phyloP scores from a whole-genome alignment of 345 rosid genomes.

The Gossypium ekmanianum region DNA sequence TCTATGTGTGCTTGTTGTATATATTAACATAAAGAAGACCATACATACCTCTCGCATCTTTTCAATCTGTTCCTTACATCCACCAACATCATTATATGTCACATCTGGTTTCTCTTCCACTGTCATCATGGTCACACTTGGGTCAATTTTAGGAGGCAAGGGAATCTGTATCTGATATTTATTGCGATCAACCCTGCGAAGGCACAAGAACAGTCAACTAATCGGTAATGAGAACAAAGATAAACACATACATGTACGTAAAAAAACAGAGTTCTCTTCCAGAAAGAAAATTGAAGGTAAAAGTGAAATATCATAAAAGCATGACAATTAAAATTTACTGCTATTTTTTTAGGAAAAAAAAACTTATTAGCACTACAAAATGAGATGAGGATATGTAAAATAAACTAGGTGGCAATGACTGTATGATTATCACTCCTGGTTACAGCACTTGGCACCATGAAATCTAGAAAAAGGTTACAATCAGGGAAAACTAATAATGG shows the following conservation, averaged over 20 bases:
- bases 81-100: conserved; percentile 95
- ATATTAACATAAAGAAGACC: background rate
- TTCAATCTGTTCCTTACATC: conserved; percentile 97
- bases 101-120: conserved; percentile 99
- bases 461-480: background rate
- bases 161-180: conserved; percentile 94
- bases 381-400: background rate
- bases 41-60: conserved; percentile 82
- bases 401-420: background rate
- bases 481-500: background rate
- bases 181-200: conserved; percentile 61
- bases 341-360: background rate
- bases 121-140: conserved; percentile 98
- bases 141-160: conserved; percentile 96
- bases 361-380: background rate
- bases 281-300: background rate
- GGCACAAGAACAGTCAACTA: conserved; percentile 14
- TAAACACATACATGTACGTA: background rate
- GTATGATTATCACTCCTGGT: background rate
- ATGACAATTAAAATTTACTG: background rate
- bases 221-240: background rate
- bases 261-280: background rate
- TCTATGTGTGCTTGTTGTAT: background rate
- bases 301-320: background rate
- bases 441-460: background rate